Base-by-base conservation (phyloP, 2,329 filamentous ascomycete species). In the Hortaea werneckii region DNA sequence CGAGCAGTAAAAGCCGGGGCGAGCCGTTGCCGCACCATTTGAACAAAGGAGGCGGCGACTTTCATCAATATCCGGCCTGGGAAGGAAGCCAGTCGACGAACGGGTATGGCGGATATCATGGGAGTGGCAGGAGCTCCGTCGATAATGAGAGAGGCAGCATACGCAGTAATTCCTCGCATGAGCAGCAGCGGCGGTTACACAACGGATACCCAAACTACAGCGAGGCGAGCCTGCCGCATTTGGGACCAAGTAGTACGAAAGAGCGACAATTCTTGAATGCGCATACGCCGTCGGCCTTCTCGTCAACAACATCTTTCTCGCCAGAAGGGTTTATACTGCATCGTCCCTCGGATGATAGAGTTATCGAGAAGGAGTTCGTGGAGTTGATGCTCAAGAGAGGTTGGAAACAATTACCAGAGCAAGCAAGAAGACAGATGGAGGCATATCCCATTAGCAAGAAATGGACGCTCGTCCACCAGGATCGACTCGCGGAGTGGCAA, bases 331-430 rank as follows among this genome's bases (percentile, higher is more conserved):
- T 77, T 55, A 63, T 80, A 51, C 78, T 92, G 43, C 77, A 80
- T 40, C 80, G 84, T 57, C 87, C 87, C 11, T 77, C 81, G 44
- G 85, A 94, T 63, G 87, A 94, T 60, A 78, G 81, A 48, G 71
- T 94, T 10, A 85, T 95, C 40, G 87, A 96, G 63, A 82, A 89
- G 60, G 86, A 95, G 72, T 96, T 96, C 61, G 74, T 89, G 59
- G 83, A 87, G 43, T 72, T 98, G 54, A 96, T 98, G 92, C 86
- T 94, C 61, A 95, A 95, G 69, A 80, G 92, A 69, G 92, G 90
- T 54, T 96, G 89, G 87, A 92, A 95, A 69, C 94, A 94, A 66
- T 72, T 98, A 53, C 92, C 92, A 5, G 92, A 98, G 61, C 87
- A 95, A 69, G 92, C 92, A 29, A 80, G 85, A 56, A 78, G 90